phyloP scores from a whole-genome alignment of 495 filamentous ascomycete species.

The Aspergillus leporis region DNA sequence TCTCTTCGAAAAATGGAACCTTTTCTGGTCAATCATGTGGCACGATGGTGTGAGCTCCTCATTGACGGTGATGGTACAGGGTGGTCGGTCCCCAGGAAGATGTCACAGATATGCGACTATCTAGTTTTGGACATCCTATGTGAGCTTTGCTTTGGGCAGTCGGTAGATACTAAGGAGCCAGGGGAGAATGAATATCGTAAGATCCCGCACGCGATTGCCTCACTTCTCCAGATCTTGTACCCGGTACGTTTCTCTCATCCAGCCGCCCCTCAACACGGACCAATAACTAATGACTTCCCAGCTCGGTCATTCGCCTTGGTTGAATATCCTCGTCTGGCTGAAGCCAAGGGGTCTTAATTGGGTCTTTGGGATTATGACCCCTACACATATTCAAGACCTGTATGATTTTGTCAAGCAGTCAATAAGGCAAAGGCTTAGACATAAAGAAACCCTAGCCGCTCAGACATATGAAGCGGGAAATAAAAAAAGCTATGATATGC shows the following conservation, averaged over 20 bases:
- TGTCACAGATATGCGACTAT: slow-evolving; percentile 15
- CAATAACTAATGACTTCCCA: slow-evolving; percentile 2
- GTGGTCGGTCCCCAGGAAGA: slow-evolving; percentile 9
- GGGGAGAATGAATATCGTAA: slow-evolving; percentile 10
- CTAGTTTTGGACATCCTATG: slow-evolving; percentile 13
- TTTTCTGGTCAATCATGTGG: slow-evolving; percentile 7
- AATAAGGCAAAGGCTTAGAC: not conserved
- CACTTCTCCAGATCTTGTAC: slow-evolving; percentile 11
- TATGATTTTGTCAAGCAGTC: slow-evolving; percentile 13
- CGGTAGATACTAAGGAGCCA: slow-evolving; percentile 9
- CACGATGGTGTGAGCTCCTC: slow-evolving; percentile 8
- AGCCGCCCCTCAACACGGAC: not conserved
- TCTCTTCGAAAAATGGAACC: slow-evolving; percentile 9
- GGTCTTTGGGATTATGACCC: not conserved
- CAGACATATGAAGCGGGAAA: not conserved
- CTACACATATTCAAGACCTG: slow-evolving; percentile 1
- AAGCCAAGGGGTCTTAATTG: slow-evolving; percentile 13
- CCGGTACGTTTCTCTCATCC: slow-evolving; percentile 3
- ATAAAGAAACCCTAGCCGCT: not conserved
- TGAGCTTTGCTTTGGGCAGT: slow-evolving; percentile 12
- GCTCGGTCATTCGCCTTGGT: slow-evolving; percentile 14
- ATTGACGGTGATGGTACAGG: not conserved
- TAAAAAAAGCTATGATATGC: slow-evolving; percentile 4
- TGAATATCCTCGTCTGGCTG: slow-evolving; percentile 9
- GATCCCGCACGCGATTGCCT: slow-evolving; percentile 14